Evolutionary conservation across 2,329 filamentous ascomycete species (phyloP).

Genomic region (Byssochlamys sp.): DNA sequence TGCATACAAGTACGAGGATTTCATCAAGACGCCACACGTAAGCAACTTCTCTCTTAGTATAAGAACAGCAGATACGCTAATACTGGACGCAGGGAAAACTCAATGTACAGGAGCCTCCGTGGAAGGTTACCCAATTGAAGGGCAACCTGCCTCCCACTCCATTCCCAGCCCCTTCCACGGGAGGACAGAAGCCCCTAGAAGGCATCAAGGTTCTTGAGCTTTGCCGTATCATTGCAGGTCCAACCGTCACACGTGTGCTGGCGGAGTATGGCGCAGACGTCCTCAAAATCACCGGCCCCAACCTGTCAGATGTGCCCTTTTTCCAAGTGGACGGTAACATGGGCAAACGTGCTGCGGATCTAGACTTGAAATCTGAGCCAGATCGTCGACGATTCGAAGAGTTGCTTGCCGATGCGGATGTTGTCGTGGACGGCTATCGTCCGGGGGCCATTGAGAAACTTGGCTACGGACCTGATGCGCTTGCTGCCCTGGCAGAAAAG

Average conservation of each 20-base stretch:
- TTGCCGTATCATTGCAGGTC: conserved; percentile 65
- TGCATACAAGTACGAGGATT: conserved; percentile 51
- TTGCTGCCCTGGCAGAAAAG: conserved; percentile 44
- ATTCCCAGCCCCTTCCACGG: conserved; percentile 22
- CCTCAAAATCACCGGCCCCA: conserved; percentile 59
- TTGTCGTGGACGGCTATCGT: conserved; percentile 61
- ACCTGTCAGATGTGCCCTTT: conserved; percentile 61
- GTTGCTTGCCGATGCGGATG: conserved; percentile 53
- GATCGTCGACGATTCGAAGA: conserved; percentile 49
- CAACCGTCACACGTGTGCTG: conserved; percentile 60
- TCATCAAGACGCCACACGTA: conserved; percentile 48
- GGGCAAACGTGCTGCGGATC: conserved; percentile 57
- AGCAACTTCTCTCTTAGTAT: conserved; percentile 6
- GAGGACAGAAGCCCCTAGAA: conserved; percentile 26
- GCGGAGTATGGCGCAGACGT: conserved; percentile 69
- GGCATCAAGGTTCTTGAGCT: conserved; percentile 66
- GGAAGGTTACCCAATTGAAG: conserved; percentile 23
- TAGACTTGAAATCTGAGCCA: conserved; percentile 50
- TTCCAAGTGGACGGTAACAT: conserved; percentile 65
- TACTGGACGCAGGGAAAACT: conserved; percentile 18
- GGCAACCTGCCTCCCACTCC: conserved; percentile 19
- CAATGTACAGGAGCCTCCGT: conserved; percentile 27
- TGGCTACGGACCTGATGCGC: conserved; percentile 51
- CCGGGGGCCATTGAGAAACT: conserved; percentile 55
- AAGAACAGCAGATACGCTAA: background rate